Percentiles rank a stretch among this genome's conserved stretches.
Conservation (phyloP, 2,329 filamentous ascomycete genomes). For the Monascus ruber region DNA sequence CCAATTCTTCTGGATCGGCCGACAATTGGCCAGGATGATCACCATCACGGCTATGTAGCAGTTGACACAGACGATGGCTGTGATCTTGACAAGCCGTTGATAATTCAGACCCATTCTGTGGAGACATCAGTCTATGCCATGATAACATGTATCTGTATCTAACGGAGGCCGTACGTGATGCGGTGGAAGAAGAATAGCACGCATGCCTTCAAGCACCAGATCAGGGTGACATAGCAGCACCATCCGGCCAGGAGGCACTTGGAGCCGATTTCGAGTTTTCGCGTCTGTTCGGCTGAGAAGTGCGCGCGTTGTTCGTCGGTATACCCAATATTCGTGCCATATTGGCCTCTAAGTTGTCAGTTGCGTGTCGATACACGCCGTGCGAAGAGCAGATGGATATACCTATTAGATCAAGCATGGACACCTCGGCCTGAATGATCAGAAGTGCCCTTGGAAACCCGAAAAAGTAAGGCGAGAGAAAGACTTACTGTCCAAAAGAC, state of each 20-base stretch:
- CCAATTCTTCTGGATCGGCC: conserved; percentile 29
- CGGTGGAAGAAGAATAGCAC: conserved; percentile 35
- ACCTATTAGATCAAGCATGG: conserved; percentile 13
- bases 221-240: conserved; percentile 32
- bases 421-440: conserved; percentile 7
- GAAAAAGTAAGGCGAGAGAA: too few relatives aligned
- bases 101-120: conserved; percentile 15
- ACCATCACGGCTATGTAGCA: conserved; percentile 24
- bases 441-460: not conserved
- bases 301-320: conserved; percentile 19
- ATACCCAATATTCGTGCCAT: conserved; percentile 31
- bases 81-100: conserved; percentile 28
- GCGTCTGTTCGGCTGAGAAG: conserved; percentile 19
- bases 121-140: too few relatives aligned
- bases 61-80: conserved; percentile 15
- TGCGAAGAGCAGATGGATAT: not conserved
- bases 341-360: conserved; percentile 15
- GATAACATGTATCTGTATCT: too few relatives aligned
- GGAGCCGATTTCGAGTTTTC: conserved; percentile 21
- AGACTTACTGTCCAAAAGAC: conserved; percentile 28
- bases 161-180: conserved; percentile 26
- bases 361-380: too few relatives aligned
- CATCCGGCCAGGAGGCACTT: conserved; percentile 26
- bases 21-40: conserved; percentile 27
- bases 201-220: conserved; percentile 34